phyloP scores from a whole-genome alignment of 108 stramenopile species.

The Bacterosira constricta region DNA sequence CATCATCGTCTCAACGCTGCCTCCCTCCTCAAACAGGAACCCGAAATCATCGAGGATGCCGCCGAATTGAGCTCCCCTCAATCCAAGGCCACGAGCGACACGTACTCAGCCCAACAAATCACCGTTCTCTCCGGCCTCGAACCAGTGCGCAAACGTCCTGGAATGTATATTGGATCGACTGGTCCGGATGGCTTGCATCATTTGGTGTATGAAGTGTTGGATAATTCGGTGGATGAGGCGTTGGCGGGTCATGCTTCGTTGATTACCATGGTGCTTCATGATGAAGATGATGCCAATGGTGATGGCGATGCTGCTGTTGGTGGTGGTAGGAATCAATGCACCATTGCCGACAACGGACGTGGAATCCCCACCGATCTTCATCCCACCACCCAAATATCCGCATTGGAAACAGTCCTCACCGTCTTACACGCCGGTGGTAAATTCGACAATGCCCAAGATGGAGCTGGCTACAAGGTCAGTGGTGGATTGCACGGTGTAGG shows the following conservation, averaged over 20 bases:
- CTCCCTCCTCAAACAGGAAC: neutral
- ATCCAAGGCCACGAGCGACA: conserved; percentile 7
- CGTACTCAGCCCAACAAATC: conserved; percentile 92
- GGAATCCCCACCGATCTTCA: conserved; percentile 95
- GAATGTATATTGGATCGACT: conserved; percentile 96
- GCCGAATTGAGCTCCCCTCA: conserved; percentile 4
- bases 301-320: neutral
- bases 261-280: conserved; percentile 70
- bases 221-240: conserved; percentile 96
- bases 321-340: conserved; percentile 49
- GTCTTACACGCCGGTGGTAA: conserved; percentile 98
- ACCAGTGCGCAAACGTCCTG: conserved; percentile 95
- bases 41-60: conserved; percentile 5
- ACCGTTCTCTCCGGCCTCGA: conserved; percentile 95
- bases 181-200: conserved; percentile 95
- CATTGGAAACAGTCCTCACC: conserved; percentile 94
- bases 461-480: conserved; percentile 89
- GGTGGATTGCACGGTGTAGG: conserved; percentile 97
- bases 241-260: conserved; percentile 89
- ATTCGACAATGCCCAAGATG: conserved; percentile 88
- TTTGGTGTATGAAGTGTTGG: conserved; percentile 94
- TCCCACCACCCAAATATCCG: conserved; percentile 70
- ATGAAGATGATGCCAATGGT: conserved; percentile 50
- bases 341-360: conserved; percentile 89
- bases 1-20: neutral